phyloP scores from a whole-genome alignment of 129 eudicot genomes.

The Flaveria sonorensis region DNA sequence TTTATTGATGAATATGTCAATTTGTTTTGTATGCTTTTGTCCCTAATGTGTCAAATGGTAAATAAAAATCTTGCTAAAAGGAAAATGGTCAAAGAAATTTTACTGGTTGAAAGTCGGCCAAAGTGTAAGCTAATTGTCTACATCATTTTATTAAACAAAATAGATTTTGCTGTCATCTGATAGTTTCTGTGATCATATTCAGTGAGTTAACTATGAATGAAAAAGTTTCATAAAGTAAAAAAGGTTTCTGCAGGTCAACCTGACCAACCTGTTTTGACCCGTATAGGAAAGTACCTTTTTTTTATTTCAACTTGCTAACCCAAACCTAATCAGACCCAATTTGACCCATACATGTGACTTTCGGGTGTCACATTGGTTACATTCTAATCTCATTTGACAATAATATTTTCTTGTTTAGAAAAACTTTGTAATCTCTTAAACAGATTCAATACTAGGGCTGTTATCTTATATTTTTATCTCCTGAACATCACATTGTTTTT shows the following conservation, averaged over 20 bases:
- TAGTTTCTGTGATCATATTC: not conserved
- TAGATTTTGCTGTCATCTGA: not conserved
- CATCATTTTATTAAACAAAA: not conserved
- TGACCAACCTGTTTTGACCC: not conserved
- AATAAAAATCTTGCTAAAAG: not conserved
- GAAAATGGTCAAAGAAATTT: not conserved
- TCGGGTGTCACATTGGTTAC: too few relatives aligned
- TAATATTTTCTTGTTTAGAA: too few relatives aligned
- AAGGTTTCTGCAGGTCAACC: not conserved
- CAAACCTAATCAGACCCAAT: not conserved
- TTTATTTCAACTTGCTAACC: not conserved
- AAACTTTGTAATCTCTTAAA: too few relatives aligned
- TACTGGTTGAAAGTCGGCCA: not conserved
- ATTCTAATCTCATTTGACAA: too few relatives aligned
- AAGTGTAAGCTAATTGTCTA: not conserved
- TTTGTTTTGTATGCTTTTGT: not conserved
- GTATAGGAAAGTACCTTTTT: too few relatives aligned
- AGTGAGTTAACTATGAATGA: not conserved
- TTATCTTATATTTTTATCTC: not conserved
- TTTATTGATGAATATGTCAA: too few relatives aligned
- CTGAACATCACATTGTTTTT: not conserved
- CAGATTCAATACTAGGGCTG: too few relatives aligned
- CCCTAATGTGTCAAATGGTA: not conserved
- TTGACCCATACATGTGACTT: too few relatives aligned
- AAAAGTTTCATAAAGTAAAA: not conserved